Conservation (phyloP, 2,329 filamentous ascomycete species). For the Myrmaecium sp. region DNA sequence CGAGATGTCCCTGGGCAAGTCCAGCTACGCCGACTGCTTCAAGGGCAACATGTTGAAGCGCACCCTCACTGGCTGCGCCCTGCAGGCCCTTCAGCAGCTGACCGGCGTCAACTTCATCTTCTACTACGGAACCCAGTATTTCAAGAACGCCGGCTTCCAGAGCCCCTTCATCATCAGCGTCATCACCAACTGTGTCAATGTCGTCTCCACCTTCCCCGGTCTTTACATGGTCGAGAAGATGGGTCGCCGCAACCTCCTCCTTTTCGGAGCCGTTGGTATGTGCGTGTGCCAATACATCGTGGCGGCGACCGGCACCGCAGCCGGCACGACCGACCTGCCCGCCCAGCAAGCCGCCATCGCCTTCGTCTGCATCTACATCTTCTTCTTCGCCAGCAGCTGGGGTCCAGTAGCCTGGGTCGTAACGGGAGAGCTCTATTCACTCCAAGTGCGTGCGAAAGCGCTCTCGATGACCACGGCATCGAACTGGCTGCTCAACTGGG, state of each 20-base stretch:
- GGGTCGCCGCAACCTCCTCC: constrained; percentile 58
- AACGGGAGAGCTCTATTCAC: constrained; percentile 25
- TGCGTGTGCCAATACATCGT: constrained; percentile 26
- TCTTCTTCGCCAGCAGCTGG: constrained; percentile 68
- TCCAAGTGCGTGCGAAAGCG: constrained; percentile 31
- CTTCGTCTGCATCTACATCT: constrained; percentile 51
- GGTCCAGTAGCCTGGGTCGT: constrained; percentile 55
- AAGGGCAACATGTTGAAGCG: constrained; percentile 37
- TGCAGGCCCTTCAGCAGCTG: constrained; percentile 72
- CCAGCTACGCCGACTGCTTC: constrained; percentile 28
- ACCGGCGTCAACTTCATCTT: constrained; percentile 30
- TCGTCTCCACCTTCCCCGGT: constrained; percentile 57
- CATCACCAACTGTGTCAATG: constrained; percentile 64
- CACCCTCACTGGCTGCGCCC: constrained; percentile 52
- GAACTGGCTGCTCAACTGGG: constrained; percentile 35
- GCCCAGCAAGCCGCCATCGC: constrained; percentile 23
- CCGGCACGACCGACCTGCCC: constrained; percentile 16
- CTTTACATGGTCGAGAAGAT: constrained; percentile 62
- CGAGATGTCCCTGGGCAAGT: constrained; percentile 42
- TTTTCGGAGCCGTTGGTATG: constrained; percentile 63
- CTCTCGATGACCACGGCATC: constrained; percentile 35
- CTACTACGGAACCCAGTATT: constrained; percentile 16
- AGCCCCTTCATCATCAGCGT: constrained; percentile 51
- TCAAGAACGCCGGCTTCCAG: constrained; percentile 21
- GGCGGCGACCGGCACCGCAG: constrained; percentile 23